Percentiles rank a stretch among this genome's conserved stretches.
Conservation (phyloP, 305 asterid species). For the Stenogyne calaminthoides region DNA sequence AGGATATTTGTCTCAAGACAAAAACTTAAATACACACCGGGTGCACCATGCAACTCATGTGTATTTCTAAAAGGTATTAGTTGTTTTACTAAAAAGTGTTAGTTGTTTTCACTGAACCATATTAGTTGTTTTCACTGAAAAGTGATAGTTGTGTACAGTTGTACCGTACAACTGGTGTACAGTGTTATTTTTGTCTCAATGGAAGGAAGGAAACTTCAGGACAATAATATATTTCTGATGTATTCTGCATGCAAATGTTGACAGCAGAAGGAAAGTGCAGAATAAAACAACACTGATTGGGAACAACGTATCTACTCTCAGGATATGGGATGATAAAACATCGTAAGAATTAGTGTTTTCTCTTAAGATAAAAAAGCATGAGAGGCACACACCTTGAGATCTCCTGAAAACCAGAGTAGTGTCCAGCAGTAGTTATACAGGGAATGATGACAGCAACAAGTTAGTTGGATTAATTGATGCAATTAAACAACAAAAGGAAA, state of each 20-base stretch:
- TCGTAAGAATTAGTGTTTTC: slow-evolving; percentile 15
- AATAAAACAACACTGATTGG: neutral
- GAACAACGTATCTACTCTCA: neutral
- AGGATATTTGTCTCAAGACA: neutral
- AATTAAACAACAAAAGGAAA: slow-evolving; percentile 7
- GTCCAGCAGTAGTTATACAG: slow-evolving; percentile 35
- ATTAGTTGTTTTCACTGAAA: neutral
- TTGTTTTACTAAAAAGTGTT: neutral
- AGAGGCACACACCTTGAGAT: slow-evolving; percentile 68
- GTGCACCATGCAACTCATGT: neutral
- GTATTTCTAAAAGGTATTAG: neutral
- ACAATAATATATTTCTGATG: no score
- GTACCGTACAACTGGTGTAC: neutral
- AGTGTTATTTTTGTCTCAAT: neutral
- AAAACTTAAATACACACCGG: neutral
- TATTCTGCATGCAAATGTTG: no score
- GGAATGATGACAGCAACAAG: slow-evolving; percentile 36
- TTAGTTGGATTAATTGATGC: slow-evolving; percentile 41
- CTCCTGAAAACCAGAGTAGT: slow-evolving; percentile 65
- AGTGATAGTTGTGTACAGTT: neutral
- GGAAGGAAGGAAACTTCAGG: no score
- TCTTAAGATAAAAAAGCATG: slow-evolving; percentile 12
- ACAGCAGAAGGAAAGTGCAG: no score
- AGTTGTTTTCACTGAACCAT: neutral
- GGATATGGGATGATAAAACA: neutral